Percentiles rank a stretch among this genome's conserved stretches.
Conservation (phyloP, 176 grass and related monocot genomes). For the Oryza nivara region DNA sequence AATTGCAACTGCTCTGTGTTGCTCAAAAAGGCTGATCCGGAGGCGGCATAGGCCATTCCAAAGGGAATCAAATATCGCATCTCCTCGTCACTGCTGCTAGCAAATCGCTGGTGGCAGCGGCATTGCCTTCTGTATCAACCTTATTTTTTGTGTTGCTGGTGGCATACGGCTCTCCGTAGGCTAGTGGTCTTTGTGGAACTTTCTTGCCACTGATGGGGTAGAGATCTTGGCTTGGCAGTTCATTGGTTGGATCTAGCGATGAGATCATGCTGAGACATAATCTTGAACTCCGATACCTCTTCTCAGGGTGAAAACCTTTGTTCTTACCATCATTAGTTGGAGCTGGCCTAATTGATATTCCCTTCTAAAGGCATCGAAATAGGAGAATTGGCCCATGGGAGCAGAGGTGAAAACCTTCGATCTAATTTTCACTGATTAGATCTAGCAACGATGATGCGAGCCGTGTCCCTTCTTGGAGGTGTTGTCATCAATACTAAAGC, state of each 20-base stretch:
- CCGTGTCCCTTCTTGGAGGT: not conserved
- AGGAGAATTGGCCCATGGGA: not conserved
- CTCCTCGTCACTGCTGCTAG: not conserved
- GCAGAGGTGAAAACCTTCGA: not conserved
- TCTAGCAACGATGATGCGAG: not conserved
- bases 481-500: not conserved
- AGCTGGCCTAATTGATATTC: not conserved
- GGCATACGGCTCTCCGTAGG: not conserved
- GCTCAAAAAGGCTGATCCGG: no score
- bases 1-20: no score
- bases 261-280: not conserved
- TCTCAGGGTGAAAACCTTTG: not conserved
- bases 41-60: not conserved
- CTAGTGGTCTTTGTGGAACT: not conserved
- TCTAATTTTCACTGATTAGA: not conserved
- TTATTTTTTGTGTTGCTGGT: not conserved
- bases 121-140: not conserved
- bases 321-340: not conserved
- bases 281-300: not conserved
- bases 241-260: not conserved
- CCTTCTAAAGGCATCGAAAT: not conserved
- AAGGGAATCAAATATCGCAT: not conserved
- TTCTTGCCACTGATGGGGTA: not conserved
- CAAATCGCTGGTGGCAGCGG: not conserved
- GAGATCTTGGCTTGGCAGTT: not conserved